A percentile compares a stretch with the other conserved stretches of the same genome.
Evolutionary conservation across 2,329 filamentous ascomycete species (phyloP).

Genomic region (Fusarium devonianum): DNA sequence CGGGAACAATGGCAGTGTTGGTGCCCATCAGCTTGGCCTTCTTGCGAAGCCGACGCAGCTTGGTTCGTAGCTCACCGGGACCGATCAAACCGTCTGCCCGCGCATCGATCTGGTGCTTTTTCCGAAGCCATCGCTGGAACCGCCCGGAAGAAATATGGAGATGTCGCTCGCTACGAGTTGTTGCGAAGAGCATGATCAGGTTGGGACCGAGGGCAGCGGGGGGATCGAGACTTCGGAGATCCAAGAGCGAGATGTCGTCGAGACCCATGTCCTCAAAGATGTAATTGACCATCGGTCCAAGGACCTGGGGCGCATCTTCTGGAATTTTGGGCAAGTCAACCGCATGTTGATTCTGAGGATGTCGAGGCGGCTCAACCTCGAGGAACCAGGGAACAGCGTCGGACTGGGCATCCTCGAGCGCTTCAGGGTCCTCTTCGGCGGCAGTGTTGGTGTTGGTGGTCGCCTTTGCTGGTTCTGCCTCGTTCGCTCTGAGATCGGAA

Average conservation of each 20-base stretch:
- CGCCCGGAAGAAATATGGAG: constrained; percentile 89
- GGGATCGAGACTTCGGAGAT: constrained; percentile 84
- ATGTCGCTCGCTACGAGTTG: constrained; percentile 90
- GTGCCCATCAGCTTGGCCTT: constrained; percentile 82
- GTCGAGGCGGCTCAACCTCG: constrained; percentile 69
- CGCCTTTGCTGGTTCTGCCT: too few relatives aligned
- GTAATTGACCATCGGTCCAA: constrained; percentile 77
- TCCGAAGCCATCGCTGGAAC: constrained; percentile 85
- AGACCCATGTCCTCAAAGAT: constrained; percentile 85
- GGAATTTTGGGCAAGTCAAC: constrained; percentile 65
- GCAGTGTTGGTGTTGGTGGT: constrained; percentile 23
- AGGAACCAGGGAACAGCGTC: constrained; percentile 81
- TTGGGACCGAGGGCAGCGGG: constrained; percentile 87
- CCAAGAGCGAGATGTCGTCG: constrained; percentile 80
- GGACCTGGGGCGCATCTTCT: constrained; percentile 71
- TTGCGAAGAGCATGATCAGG: constrained; percentile 91
- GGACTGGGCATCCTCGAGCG: constrained; percentile 44
- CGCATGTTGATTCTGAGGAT: constrained; percentile 57
- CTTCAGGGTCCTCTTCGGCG: constrained; percentile 17
- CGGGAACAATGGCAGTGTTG: constrained; percentile 68
- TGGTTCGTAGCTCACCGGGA: constrained; percentile 88
- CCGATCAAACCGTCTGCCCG: constrained; percentile 88
- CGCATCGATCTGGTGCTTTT: constrained; percentile 73
- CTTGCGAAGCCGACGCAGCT: constrained; percentile 79
- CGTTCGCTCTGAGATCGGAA: constrained; percentile 25